phyloP scores from a whole-genome alignment of 78 protist genomes.

The Thecamonas trahens region DNA sequence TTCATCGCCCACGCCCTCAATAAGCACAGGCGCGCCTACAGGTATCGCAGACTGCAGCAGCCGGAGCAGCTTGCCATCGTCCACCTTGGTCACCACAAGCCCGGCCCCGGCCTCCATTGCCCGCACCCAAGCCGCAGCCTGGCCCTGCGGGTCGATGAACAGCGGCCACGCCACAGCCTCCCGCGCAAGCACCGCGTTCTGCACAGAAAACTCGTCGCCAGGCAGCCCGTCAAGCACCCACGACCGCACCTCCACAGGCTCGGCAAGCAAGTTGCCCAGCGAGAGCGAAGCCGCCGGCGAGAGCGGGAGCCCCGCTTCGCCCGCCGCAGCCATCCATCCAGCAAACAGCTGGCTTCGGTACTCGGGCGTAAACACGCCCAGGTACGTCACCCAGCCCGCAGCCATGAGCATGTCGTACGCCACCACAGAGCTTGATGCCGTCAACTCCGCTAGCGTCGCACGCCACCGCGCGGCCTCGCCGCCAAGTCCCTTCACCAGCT shows the following conservation, averaged over 20 bases:
- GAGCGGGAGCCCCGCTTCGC: slow-evolving; percentile 12
- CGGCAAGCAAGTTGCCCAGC: slow-evolving; percentile 30
- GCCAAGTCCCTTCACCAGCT: slow-evolving; percentile 45
- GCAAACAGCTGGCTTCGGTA: slow-evolving; percentile 20
- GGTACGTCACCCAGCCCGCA: slow-evolving; percentile 66
- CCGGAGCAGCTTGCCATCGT: slow-evolving; percentile 40
- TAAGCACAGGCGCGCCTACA: slow-evolving; percentile 52
- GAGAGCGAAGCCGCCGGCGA: slow-evolving; percentile 5
- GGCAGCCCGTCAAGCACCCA: slow-evolving; percentile 74
- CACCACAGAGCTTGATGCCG: slow-evolving; percentile 9
- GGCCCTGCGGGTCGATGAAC: slow-evolving; percentile 79
- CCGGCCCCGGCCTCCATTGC: slow-evolving; percentile 30
- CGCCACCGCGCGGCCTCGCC: slow-evolving; percentile 65
- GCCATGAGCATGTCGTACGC: slow-evolving; percentile 65
- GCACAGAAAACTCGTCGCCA: slow-evolving; percentile 51
- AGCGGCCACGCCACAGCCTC: slow-evolving; percentile 65
- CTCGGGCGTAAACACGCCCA: slow-evolving; percentile 64
- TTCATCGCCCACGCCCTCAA: slow-evolving; percentile 71
- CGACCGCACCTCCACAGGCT: slow-evolving; percentile 48
- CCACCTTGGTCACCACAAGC: slow-evolving; percentile 27
- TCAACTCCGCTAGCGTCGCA: slow-evolving; percentile 3
- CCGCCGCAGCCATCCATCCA: slow-evolving; percentile 40
- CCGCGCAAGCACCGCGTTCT: slow-evolving; percentile 52
- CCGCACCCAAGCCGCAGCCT: slow-evolving; percentile 71
- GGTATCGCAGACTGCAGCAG: slow-evolving; percentile 47